Percentiles rank a stretch among this genome's conserved stretches.
Conservation (phyloP, 148 eudicot genomes). For the Arctostaphylos glauca region DNA sequence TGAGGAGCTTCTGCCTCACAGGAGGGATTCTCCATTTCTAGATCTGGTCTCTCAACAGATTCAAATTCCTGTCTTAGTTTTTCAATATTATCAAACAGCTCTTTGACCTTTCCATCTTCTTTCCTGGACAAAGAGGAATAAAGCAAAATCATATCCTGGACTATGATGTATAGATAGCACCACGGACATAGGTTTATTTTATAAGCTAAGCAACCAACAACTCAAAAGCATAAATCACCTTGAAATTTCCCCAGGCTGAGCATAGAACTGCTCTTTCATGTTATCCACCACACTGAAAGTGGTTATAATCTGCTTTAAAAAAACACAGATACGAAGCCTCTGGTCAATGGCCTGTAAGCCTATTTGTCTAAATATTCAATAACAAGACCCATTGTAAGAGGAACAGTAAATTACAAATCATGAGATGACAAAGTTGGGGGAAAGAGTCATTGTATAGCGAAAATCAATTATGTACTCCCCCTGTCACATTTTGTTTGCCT, state of each 20-base stretch:
- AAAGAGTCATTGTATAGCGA: too few relatives aligned
- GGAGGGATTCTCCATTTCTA: constrained; percentile 67
- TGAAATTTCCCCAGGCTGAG: constrained; percentile 54
- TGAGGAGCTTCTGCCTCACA: constrained; percentile 37
- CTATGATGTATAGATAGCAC: not conserved
- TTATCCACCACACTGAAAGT: constrained; percentile 95
- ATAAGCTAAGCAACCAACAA: not conserved
- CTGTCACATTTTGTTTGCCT: too few relatives aligned
- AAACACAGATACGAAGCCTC: constrained; percentile 10
- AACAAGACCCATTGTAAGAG: not conserved
- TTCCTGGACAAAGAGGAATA: constrained; percentile 45
- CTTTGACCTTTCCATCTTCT: constrained; percentile 61
- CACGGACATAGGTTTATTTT: not conserved
- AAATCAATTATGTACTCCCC: not conserved
- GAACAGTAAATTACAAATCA: not conserved
- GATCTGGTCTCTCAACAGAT: constrained; percentile 66
- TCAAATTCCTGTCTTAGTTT: constrained; percentile 74
- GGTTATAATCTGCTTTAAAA: constrained; percentile 66
- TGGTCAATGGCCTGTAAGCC: not conserved
- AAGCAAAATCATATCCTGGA: not conserved
- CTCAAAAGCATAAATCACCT: constrained; percentile 42
- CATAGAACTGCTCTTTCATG: constrained; percentile 84
- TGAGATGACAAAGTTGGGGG: too few relatives aligned
- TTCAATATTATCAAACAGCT: constrained; percentile 70
- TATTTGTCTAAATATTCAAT: not conserved